Percentiles rank a stretch among this genome's conserved stretches.
phyloP scores from a whole-genome alignment of 2,329 filamentous ascomycete genomes.

The Neofusicoccum sp. region DNA sequence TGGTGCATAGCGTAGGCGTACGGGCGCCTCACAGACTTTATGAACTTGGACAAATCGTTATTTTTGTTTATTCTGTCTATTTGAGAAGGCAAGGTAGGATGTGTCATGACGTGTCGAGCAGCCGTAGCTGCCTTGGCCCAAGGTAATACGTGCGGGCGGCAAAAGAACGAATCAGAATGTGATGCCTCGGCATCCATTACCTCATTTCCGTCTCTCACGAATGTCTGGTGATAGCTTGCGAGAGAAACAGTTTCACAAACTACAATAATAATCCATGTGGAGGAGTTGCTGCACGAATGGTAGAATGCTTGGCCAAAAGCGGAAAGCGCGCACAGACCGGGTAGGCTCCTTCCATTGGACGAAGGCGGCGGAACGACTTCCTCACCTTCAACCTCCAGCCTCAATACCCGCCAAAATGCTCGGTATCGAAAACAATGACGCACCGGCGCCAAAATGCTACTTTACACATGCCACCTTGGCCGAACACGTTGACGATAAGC shows the following conservation, averaged over 20 bases:
- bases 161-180: too few species aligned
- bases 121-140: too few species aligned
- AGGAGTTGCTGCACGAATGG: neutral
- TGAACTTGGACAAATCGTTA: neutral
- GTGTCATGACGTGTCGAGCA: too few species aligned
- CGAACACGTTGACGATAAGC: conserved; percentile 69
- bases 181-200: too few species aligned
- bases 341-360: neutral
- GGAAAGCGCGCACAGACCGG: conserved; percentile 7
- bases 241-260: too few species aligned
- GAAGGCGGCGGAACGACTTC: neutral
- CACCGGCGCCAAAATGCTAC: conserved; percentile 65
- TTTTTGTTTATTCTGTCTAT: neutral
- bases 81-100: neutral
- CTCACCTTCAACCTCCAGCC: neutral
- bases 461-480: conserved; percentile 70
- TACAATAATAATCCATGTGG: neutral
- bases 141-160: too few species aligned
- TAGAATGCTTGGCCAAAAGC: neutral
- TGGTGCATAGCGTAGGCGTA: conserved; percentile 20
- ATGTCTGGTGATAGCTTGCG: too few species aligned
- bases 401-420: conserved; percentile 30
- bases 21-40: neutral
- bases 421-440: conserved; percentile 37
- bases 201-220: too few species aligned